Percentiles rank a stretch among this genome's conserved stretches.
These are phyloP conservation scores for Aspergillus aculeatinus DNA, from an alignment of 2,329 filamentous ascomycete species.

Conservation along the genomic window DNA sequence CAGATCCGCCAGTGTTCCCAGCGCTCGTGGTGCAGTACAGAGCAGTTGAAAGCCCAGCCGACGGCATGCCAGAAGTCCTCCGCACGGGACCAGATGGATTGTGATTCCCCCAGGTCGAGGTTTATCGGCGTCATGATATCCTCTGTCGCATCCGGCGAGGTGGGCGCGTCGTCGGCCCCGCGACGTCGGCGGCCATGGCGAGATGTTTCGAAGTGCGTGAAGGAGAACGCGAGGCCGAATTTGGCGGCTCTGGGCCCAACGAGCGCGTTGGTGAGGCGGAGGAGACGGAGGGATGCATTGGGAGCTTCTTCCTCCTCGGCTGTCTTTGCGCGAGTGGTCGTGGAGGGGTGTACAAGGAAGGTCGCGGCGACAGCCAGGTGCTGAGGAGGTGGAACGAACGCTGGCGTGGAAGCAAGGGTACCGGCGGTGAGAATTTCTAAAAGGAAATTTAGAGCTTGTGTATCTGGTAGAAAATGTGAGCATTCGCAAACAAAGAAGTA, in stretches of 20 bases:
- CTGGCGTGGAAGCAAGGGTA: slow-evolving; percentile 45
- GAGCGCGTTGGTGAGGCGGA: slow-evolving; percentile 64
- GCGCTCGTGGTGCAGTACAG: slow-evolving; percentile 65
- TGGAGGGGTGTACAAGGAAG: slow-evolving; percentile 74
- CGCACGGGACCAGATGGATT: slow-evolving; percentile 71
- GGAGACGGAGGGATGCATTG: slow-evolving; percentile 65
- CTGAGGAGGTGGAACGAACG: slow-evolving; percentile 66
- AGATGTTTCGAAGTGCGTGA: slow-evolving; percentile 47
- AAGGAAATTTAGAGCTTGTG: slow-evolving; percentile 63
- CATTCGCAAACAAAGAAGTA: slow-evolving; percentile 4
- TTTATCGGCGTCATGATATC: slow-evolving; percentile 56
- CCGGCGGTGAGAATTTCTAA: slow-evolving; percentile 42
- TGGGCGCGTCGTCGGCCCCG: slow-evolving; percentile 21
- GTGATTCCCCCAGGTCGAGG: slow-evolving; percentile 60
- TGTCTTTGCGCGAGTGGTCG: slow-evolving; percentile 70
- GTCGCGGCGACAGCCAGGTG: slow-evolving; percentile 77
- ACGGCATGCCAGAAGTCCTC: slow-evolving; percentile 86
- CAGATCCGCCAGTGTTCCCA: slow-evolving; percentile 82
- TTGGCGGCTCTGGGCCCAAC: slow-evolving; percentile 70
- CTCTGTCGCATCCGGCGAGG: slow-evolving; percentile 22
- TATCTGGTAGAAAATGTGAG: slow-evolving; percentile 42
- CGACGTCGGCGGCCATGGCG: slow-evolving; percentile 32
- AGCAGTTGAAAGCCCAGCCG: slow-evolving; percentile 94
- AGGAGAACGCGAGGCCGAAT: slow-evolving; percentile 70
- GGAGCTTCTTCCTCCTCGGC: slow-evolving; percentile 62